Conservation (phyloP, 1,139 yeast species). For the Petasospora fabianii region DNA sequence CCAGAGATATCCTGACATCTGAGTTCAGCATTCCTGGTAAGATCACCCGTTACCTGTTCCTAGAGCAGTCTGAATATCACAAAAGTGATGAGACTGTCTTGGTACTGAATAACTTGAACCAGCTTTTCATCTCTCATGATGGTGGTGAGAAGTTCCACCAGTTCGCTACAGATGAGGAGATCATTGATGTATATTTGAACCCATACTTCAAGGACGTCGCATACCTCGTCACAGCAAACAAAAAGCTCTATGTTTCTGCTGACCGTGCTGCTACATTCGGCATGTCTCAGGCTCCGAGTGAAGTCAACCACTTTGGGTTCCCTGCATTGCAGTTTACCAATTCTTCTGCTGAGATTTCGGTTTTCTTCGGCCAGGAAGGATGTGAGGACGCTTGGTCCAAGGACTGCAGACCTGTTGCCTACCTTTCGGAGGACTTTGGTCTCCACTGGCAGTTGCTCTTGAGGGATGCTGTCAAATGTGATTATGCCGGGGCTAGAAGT, state of each 20-base stretch:
- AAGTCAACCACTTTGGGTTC: conserved; percentile 37
- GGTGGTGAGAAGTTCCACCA: conserved; percentile 65
- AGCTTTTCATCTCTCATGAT: conserved; percentile 65
- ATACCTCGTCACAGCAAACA: conserved; percentile 51
- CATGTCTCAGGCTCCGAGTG: conserved; percentile 47
- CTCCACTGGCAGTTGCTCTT: conserved; percentile 49
- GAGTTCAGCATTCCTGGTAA: conserved; percentile 38
- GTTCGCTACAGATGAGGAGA: conserved; percentile 44
- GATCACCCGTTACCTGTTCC: conserved; percentile 54
- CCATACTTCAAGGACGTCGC: conserved; percentile 60
- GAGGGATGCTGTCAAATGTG: conserved; percentile 56
- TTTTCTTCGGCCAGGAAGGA: conserved; percentile 63
- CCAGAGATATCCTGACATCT: conserved; percentile 19
- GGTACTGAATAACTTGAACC: conserved; percentile 48
- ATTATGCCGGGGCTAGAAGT: conserved; percentile 58
- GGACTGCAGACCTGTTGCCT: conserved; percentile 56
- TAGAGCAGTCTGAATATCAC: conserved; percentile 37
- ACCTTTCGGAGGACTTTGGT: conserved; percentile 64
- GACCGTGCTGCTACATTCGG: conserved; percentile 66
- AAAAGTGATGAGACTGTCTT: conserved; percentile 68
- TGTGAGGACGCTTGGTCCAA: conserved; percentile 38
- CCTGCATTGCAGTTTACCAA: conserved; percentile 57
- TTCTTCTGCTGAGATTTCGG: conserved; percentile 39
- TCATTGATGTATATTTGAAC: conserved; percentile 57
- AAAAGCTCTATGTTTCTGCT: conserved; percentile 50